Evolutionary conservation across 2,329 filamentous ascomycete genomes (phyloP).

Genomic region (Ascocoryne sarcoides): DNA sequence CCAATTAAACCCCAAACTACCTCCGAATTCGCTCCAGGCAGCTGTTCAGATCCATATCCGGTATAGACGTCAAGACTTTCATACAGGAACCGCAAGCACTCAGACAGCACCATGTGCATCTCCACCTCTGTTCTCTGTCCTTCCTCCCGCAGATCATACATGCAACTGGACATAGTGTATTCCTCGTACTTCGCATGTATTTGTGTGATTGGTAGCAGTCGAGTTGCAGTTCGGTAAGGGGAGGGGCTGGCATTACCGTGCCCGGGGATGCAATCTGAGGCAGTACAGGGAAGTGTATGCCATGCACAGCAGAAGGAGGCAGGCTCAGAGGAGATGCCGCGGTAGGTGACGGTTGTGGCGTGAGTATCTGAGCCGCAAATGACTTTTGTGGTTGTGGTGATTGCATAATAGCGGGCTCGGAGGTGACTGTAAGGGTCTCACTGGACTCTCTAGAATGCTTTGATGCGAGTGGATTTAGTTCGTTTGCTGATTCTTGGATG

Average conservation of each 20-base stretch:
- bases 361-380: constrained; percentile 17
- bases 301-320: constrained; percentile 11
- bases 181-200: constrained; percentile 24
- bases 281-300: constrained; percentile 16
- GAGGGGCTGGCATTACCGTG: constrained; percentile 16
- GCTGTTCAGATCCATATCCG: constrained; percentile 21
- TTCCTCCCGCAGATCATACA: constrained; percentile 27
- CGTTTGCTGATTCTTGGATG: constrained; percentile 3
- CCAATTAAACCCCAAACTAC: background rate
- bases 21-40: constrained; percentile 17
- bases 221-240: constrained; percentile 20
- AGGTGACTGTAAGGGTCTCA: constrained; percentile 23
- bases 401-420: constrained; percentile 13
- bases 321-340: constrained; percentile 11
- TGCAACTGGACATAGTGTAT: constrained; percentile 23
- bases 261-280: constrained; percentile 11
- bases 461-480: constrained; percentile 8
- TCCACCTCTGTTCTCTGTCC: constrained; percentile 23
- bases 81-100: constrained; percentile 27
- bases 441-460: constrained; percentile 18
- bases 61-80: constrained; percentile 17
- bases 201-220: constrained; percentile 26
- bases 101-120: constrained; percentile 28
- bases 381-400: constrained; percentile 23
- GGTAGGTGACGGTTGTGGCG: constrained; percentile 16